Evolutionary conservation across 495 filamentous ascomycete species (phyloP), one percentile per base, ranked within the genome.

Genomic region (Podospora didyma): DNA sequence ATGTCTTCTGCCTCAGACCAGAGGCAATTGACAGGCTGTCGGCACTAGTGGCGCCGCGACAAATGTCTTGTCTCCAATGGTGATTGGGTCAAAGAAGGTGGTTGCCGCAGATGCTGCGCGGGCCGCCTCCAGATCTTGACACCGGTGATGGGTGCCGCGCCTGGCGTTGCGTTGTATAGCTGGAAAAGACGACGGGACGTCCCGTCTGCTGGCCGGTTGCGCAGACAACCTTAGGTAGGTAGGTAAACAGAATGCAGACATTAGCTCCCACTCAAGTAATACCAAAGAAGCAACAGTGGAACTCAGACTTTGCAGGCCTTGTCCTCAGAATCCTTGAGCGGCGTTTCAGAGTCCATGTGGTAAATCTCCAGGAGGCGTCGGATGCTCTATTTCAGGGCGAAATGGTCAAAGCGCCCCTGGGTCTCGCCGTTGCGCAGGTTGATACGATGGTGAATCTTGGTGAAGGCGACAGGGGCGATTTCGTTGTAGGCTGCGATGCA

Each of bases 161-260:
- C n/a, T n/a, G n/a, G n/a, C n/a, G n/a, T n/a, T n/a, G n/a, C n/a
- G n/a, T n/a, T n/a, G n/a, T n/a, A 62, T 79, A 80, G 66, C 68
- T 76, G 16, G 69, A 73, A 19, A 80, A 62, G 41, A 66, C 67
- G 10, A 73, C 69, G 11, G 67, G 70, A 11, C 73, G 64, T 24
- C 60, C 57, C 0, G 68, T 77, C 28, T 69, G 22, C 20, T 70
- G 69, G 53, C 69, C 73, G 51, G 70, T 75, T 16, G 75, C 74
- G 53, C 77, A 81, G 34, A 80, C 70, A 52, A n/a, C n/a, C n/a
- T n/a, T n/a, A 79, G 79, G 20, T 78, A 81, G 24, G 3, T 7
- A 22, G 50, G 20, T 44, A n/a, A 39, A 24, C 23, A 42, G 9
- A 20, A 49, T 23, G 21, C 20, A 24, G 45, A 23, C n/a, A n/a